These are phyloP conservation scores for Syzygium grande DNA, from an alignment of 345 rosid genomes.

Conservation along the genomic window DNA sequence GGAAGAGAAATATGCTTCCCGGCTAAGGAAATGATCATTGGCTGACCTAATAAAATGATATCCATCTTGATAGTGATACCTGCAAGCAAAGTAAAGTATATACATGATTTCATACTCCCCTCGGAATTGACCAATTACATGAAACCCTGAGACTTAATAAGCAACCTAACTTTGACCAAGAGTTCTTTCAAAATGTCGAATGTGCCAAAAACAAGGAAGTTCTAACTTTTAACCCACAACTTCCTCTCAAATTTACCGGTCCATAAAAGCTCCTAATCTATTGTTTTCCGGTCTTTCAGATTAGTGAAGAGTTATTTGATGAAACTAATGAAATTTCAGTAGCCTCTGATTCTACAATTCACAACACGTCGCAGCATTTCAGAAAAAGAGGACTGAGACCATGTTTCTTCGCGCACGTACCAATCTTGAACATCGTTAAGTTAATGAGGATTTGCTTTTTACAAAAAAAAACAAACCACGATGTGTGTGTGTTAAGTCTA, in stretches of 20 bases:
- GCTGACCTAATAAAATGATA: neutral
- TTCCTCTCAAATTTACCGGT: neutral
- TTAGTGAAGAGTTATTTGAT: neutral
- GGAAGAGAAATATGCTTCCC: neutral
- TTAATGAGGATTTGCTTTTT: neutral
- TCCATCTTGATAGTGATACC: neutral
- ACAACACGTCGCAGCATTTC: fast-evolving
- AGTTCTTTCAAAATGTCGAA: neutral
- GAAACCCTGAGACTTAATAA: neutral
- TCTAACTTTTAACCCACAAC: neutral
- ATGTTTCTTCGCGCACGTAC: neutral
- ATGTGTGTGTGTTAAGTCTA: neutral
- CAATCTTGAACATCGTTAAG: neutral
- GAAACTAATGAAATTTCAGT: neutral
- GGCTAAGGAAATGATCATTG: neutral
- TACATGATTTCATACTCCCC: neutral
- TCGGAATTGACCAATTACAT: neutral
- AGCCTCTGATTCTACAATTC: neutral
- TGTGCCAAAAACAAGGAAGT: neutral
- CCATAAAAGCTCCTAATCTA: neutral
- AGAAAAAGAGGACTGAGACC: neutral
- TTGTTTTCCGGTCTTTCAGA: neutral
- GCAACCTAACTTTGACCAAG: neutral
- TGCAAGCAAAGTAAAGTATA: neutral
- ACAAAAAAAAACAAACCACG: neutral